Evolutionary conservation across 1,284 basidiomycete genomes (phyloP).

Genomic region (Sanguinoderma infundibulare): DNA sequence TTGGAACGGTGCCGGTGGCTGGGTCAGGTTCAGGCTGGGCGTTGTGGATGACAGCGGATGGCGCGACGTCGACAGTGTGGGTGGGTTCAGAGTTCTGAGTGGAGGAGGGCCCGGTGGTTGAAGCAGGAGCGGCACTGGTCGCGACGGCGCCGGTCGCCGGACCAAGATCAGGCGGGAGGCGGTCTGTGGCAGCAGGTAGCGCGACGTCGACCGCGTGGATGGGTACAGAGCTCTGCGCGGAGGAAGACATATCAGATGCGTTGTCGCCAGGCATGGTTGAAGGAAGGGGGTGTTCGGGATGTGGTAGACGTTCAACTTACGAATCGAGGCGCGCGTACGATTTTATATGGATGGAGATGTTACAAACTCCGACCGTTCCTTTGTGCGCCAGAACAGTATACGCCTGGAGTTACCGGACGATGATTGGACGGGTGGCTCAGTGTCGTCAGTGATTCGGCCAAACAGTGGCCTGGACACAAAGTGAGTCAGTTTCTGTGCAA

Average conservation of each 20-base stretch:
- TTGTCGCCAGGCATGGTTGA: background rate
- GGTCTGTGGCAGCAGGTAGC: background rate
- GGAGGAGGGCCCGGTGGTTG: background rate
- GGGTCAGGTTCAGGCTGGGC: too few species aligned
- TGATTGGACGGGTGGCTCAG: too few species aligned
- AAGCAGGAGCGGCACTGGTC: background rate
- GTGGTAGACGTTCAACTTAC: background rate
- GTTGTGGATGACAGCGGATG: too few species aligned
- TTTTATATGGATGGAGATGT: background rate
- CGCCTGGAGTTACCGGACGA: background rate
- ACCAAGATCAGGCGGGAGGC: too few species aligned
- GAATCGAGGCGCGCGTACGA: background rate
- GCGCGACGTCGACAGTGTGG: too few species aligned
- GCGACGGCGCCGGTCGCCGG: background rate
- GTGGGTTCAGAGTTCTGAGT: too few species aligned
- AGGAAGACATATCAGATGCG: background rate
- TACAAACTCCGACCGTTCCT: background rate
- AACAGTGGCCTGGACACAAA: too few species aligned
- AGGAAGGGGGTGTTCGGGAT: background rate
- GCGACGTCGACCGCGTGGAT: background rate
- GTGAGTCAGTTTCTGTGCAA: too few species aligned
- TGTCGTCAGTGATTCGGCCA: too few species aligned
- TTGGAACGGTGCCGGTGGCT: too few species aligned
- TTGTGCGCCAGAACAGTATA: background rate
- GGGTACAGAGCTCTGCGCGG: too few species aligned